Conservation (phyloP, 805 yeast species). For the Nakazawaea ishiwadae region DNA sequence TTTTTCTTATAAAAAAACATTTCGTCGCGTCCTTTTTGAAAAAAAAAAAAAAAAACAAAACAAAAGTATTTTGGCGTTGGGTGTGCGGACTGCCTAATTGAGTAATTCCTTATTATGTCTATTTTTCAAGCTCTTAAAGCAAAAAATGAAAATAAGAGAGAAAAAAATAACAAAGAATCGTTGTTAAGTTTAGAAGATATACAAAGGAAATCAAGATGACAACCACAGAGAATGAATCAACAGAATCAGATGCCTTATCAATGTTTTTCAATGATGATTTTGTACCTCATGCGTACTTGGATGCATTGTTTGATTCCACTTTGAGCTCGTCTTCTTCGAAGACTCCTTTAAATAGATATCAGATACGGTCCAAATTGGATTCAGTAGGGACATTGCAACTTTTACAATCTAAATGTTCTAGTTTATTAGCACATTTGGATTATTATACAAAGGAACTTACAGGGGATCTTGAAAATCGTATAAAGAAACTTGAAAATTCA, state of each 20-base stretch:
- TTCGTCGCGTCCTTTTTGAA: no score
- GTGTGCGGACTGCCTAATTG: background rate
- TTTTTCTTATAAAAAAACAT: no score
- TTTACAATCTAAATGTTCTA: constrained; percentile 43
- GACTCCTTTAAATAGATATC: constrained; percentile 6
- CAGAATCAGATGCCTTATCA: constrained; percentile 40
- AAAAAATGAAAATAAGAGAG: no score
- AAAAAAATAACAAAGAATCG: no score
- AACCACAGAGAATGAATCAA: constrained; percentile 11
- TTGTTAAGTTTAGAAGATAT: no score
- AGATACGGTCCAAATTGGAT: constrained; percentile 14
- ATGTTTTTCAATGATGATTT: constrained; percentile 70
- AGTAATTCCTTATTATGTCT: background rate
- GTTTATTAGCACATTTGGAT: constrained; percentile 56
- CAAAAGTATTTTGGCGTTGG: constrained; percentile 8
- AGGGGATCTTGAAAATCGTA: constrained; percentile 44
- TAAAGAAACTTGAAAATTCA: constrained; percentile 42
- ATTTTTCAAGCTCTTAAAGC: background rate
- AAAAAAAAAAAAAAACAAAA: background rate
- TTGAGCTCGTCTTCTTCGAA: constrained; percentile 16
- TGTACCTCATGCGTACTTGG: constrained; percentile 60
- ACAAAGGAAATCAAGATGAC: constrained; percentile 6
- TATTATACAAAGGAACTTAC: constrained; percentile 57
- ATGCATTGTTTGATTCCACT: constrained; percentile 49
- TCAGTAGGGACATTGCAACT: constrained; percentile 26